Base-by-base conservation (phyloP, 768 basidiomycete species). In the Hypholoma sublateritium region DNA sequence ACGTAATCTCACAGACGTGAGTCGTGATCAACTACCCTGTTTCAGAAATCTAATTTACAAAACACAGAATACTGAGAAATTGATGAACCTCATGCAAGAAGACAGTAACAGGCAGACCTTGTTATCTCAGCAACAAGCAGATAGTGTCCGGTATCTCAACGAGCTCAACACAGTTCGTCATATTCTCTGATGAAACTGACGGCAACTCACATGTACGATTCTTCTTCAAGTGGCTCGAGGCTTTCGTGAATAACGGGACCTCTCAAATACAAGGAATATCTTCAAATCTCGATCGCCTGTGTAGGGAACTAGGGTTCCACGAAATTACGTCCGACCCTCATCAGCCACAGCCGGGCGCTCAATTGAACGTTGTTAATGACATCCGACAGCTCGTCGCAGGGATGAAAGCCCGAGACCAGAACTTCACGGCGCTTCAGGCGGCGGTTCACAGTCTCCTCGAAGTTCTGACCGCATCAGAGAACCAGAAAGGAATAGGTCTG, bases 221-320 rank as follows among this genome's bases (percentile, higher is more conserved):
- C 21, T 19, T 42, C 46, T 63, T 47, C n/a, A 50, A 89, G 84
- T 95, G 93, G 93, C 79, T 95, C 41, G 93, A 94, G 62, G 74
- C 84, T 2, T 93, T 93, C 67, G 89, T 93, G 37, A 85, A 84
- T 39, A 85, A 86, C 43, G 86, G 88, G n/a, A 86, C 85, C 0
- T 80, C 81, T 13, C 89, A 92, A 60, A 86, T 91, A 21, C 82
- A 87, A 63, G 72, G 74, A 35, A 75, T 92, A 13, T 80, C 84
- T 9, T 74, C 75, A 16, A 81, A 81, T 49, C 73, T 93, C 1
- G 82, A 89, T 35, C 77, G 80, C 22, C 72, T 94, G 21, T 85
- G 82, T 63, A 67, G 73, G 55, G 77, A 80, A 21, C 70, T 91
- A 4, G 84, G 84, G 1, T 67, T 70, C 51, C 59, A 37, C n/a